Conservation (phyloP, 495 filamentous ascomycete genomes). For the Collariella sp. region DNA sequence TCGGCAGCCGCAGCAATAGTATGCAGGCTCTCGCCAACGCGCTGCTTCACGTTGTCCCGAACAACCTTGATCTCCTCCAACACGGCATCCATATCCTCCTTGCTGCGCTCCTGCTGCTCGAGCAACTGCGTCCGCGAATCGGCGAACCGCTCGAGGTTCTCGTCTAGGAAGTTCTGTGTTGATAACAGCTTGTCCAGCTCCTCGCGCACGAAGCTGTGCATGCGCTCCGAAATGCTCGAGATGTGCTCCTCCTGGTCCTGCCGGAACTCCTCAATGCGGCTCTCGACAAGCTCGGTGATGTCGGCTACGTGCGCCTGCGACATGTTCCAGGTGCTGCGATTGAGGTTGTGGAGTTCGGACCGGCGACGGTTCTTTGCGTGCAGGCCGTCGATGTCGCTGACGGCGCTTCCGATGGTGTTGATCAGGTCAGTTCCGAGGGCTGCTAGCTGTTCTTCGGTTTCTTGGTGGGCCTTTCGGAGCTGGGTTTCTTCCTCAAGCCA, state of each 20-base stretch:
- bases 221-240: conserved; percentile 54
- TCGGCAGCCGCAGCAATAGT: conserved; percentile 78
- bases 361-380: conserved; percentile 77
- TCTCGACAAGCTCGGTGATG: conserved; percentile 67
- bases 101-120: conserved; percentile 57
- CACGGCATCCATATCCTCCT: conserved; percentile 81
- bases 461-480: conserved; percentile 73
- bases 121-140: conserved; percentile 57
- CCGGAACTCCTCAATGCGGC: conserved; percentile 59
- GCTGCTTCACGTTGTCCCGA: conserved; percentile 75
- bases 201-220: conserved; percentile 61
- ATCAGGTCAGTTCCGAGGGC: conserved; percentile 66
- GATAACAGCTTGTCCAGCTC: conserved; percentile 61
- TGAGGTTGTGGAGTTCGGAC: conserved; percentile 68
- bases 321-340: conserved; percentile 67
- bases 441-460: conserved; percentile 69
- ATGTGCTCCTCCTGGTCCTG: conserved; percentile 60
- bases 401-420: conserved; percentile 61
- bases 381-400: conserved; percentile 69
- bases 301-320: conserved; percentile 66
- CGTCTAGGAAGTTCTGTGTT: conserved; percentile 58
- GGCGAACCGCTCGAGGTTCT: conserved; percentile 56
- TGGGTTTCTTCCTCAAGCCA: conserved; percentile 70
- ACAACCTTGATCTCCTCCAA: conserved; percentile 86
- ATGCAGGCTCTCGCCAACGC: conserved; percentile 76